These are phyloP conservation scores for Saksenaea vasiformis DNA, from an alignment of 371 early-diverging fungal species.

Conservation along the genomic window DNA sequence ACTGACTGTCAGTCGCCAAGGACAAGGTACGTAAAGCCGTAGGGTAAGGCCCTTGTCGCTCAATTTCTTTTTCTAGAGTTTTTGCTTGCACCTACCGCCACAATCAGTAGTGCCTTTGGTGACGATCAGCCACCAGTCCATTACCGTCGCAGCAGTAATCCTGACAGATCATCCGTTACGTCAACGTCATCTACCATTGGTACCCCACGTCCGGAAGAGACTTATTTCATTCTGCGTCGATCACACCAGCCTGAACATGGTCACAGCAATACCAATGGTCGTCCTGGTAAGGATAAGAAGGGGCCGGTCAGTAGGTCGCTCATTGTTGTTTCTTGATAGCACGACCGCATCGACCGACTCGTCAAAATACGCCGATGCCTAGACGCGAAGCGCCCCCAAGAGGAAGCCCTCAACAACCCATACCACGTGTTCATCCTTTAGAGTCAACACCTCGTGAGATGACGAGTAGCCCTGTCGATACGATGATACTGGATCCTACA, in stretches of 20 bases:
- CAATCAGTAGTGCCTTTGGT: slow-evolving; percentile 37
- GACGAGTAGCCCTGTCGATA: background rate
- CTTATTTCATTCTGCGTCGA: slow-evolving; percentile 39
- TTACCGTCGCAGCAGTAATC: slow-evolving; percentile 39
- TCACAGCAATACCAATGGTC: background rate
- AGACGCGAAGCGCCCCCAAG: slow-evolving; percentile 16
- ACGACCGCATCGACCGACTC: slow-evolving; percentile 38
- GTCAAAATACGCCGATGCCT: slow-evolving; percentile 51
- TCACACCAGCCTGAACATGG: slow-evolving; percentile 5
- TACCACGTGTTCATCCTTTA: slow-evolving; percentile 15
- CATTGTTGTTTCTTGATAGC: slow-evolving; percentile 14
- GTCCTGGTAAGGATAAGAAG: slow-evolving; percentile 18
- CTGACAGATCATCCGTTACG: slow-evolving; percentile 44
- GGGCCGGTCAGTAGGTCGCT: slow-evolving; percentile 8
- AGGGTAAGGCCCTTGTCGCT: background rate
- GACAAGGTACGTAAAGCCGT: slow-evolving; percentile 23
- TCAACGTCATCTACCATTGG: slow-evolving; percentile 37
- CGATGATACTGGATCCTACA: background rate
- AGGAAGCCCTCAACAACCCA: slow-evolving; percentile 6
- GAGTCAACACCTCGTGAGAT: background rate
- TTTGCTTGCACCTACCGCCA: slow-evolving; percentile 18
- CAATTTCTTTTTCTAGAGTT: slow-evolving; percentile 16
- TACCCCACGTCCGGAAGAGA: slow-evolving; percentile 42
- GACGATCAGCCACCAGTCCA: slow-evolving; percentile 36
- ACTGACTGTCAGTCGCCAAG: slow-evolving; percentile 22